Evolutionary conservation across 768 basidiomycete species (phyloP).

Genomic region (Mycena maculata): DNA sequence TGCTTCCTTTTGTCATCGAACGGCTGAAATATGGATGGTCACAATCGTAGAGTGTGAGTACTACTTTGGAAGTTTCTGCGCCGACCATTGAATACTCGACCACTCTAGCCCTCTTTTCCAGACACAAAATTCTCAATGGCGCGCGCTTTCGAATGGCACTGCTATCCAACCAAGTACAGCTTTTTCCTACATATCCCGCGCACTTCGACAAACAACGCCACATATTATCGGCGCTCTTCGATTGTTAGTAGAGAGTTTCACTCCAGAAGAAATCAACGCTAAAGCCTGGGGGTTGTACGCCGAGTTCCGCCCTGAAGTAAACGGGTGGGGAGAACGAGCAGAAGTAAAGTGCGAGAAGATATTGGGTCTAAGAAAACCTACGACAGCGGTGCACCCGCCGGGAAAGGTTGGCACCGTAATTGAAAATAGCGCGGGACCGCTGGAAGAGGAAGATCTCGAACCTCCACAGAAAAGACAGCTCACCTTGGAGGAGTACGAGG

Average conservation of each 20-base stretch:
- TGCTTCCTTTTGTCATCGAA: background rate
- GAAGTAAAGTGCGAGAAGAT: constrained; percentile 79
- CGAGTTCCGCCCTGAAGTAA: constrained; percentile 85
- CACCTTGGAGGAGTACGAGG: constrained; percentile 66
- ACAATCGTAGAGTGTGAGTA: constrained; percentile 53
- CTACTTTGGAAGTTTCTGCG: background rate
- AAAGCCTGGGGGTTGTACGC: constrained; percentile 85
- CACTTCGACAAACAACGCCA: constrained; percentile 84
- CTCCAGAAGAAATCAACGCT: constrained; percentile 67
- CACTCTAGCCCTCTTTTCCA: constrained; percentile 79
- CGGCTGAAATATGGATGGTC: background rate
- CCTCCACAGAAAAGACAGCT: constrained; percentile 55
- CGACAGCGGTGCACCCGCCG: constrained; percentile 15
- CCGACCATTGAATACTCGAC: constrained; percentile 13
- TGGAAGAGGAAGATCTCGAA: constrained; percentile 36
- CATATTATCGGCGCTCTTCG: constrained; percentile 82
- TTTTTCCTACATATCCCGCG: constrained; percentile 84
- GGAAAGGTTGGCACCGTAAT: constrained; percentile 30
- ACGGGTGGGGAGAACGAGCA: constrained; percentile 87
- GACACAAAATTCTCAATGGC: constrained; percentile 78
- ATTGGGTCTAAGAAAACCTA: constrained; percentile 63
- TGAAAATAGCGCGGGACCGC: constrained; percentile 21
- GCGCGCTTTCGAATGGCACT: constrained; percentile 78
- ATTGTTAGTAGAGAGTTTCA: constrained; percentile 72
- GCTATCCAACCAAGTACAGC: constrained; percentile 81